Base-by-base conservation (phyloP, 768 basidiomycete species). In the Hydnum rufescens region DNA sequence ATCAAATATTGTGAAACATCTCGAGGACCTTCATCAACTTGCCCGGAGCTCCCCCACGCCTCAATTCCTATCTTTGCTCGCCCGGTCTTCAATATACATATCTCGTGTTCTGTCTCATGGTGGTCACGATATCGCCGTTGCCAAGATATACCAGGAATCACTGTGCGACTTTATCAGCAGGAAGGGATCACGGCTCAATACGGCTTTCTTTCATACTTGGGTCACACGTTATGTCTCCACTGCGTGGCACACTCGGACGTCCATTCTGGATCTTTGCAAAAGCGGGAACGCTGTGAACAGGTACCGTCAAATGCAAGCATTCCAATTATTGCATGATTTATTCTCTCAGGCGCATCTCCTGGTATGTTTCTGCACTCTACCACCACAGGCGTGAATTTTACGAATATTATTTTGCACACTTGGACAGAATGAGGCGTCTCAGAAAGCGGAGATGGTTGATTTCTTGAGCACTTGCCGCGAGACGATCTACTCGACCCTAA, bases 161-260 rank as follows among this genome's bases (percentile, higher is more conserved):
- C n/a, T n/a, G n/a, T 60, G 66, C n/a, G 85, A 93, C 62, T 92
- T 85, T 60, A 68, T 81, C 54, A 77, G 75, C 4, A 75, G 85
- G 54, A 95, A 93, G 67, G 74, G 77, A 42, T 90, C 87, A 2
- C 69, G 74, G 28, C 70, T 92, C 43, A 80, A 81, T 59, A 63
- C 74, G 3, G 65, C 63, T 44, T 90, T 90, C 68, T 81, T 96
- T 69, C 70, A 76, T 46, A 83, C 87, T 51, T 82, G 83, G 61
- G 69, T 82, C 54, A 72, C 72, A 19, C 77, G 82, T 34, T 74
- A 74, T 64, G 77, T 84, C 0, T 53, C 63, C 3, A 65, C 71
- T 13, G 83, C 74, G 19, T 89, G 87, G 83, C 62, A 57, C 32
- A 63, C 89, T 22, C 74, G 78, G 5, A 62, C 69, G 18, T 70